These are phyloP conservation scores for Candida frijolesensis DNA, from an alignment of 1,139 yeast genomes.

Conservation along the genomic window DNA sequence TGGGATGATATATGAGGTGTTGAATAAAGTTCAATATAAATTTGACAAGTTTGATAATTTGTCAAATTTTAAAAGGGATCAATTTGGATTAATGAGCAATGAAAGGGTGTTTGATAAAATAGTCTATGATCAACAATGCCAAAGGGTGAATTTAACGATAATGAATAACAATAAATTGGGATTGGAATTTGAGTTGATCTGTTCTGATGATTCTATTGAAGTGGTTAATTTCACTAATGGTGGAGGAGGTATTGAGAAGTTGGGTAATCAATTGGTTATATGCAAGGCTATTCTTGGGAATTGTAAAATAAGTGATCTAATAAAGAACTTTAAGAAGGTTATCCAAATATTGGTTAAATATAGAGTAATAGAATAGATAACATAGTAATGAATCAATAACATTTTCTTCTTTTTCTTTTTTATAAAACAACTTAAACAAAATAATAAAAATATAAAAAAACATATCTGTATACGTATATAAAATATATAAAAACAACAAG, in stretches of 20 bases:
- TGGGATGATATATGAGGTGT: conserved; percentile 6
- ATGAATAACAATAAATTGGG: not conserved
- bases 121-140: conserved; percentile 30
- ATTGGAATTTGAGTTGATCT: conserved; percentile 21
- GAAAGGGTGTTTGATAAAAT: conserved; percentile 17
- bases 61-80: conserved; percentile 14
- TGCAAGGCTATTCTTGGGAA: conserved; percentile 22
- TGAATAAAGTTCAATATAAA: conserved; percentile 32
- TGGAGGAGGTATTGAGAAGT: conserved; percentile 3
- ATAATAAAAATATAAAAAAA: conserved; percentile 5
- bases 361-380: conserved; percentile 11
- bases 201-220: conserved; percentile 22
- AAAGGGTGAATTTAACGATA: conserved; percentile 19
- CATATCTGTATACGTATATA: not conserved
- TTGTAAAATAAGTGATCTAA: conserved; percentile 20
- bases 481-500: conserved; percentile 2
- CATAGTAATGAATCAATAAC: not conserved
- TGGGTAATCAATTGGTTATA: conserved; percentile 8
- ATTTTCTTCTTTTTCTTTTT: not conserved
- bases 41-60: conserved; percentile 32
- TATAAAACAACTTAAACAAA: conserved; percentile 8
- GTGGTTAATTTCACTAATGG: conserved; percentile 14
- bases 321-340: conserved; percentile 21
- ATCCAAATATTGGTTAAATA: conserved; percentile 16
- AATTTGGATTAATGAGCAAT: conserved; percentile 12